Conservation (phyloP, 257 asterid genomes). For the Euphrasia confusa region DNA sequence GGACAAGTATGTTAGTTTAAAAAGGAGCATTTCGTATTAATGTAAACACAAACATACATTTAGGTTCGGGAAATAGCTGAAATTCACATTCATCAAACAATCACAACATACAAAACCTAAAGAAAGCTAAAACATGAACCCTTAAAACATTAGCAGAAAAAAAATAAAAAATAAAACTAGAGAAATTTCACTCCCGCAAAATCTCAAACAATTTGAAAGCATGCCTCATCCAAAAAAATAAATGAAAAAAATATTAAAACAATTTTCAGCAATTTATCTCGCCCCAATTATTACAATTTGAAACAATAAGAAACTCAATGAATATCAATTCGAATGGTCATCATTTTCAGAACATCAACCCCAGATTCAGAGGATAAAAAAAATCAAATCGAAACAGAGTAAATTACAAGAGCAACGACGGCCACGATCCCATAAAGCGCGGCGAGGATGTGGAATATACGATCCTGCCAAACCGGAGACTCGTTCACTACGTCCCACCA, state of each 20-base stretch:
- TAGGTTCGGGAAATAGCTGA: background rate
- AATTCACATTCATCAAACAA: slow-evolving; percentile 5
- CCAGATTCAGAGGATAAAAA: background rate
- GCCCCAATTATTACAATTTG: background rate
- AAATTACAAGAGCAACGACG: slow-evolving; percentile 64
- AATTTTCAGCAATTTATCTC: background rate
- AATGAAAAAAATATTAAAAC: background rate
- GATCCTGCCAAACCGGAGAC: slow-evolving; percentile 78
- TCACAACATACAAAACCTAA: slow-evolving; percentile 1
- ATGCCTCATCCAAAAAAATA: background rate
- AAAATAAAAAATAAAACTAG: background rate
- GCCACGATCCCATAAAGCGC: slow-evolving; percentile 72
- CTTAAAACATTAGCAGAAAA: slow-evolving; percentile 3
- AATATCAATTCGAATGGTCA: background rate
- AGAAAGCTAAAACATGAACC: background rate
- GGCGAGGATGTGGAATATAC: slow-evolving; percentile 63
- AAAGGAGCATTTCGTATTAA: background rate
- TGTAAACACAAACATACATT: background rate
- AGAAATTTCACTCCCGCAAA: background rate
- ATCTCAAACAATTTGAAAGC: slow-evolving; percentile 3
- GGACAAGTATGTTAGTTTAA: slow-evolving; percentile 3
- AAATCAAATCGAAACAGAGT: slow-evolving; percentile 1
- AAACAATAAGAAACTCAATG: background rate
- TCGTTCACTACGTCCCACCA: slow-evolving; percentile 82
- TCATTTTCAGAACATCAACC: background rate